phyloP scores from a whole-genome alignment of 257 asterid genomes.

The Solanum tarapatanum region DNA sequence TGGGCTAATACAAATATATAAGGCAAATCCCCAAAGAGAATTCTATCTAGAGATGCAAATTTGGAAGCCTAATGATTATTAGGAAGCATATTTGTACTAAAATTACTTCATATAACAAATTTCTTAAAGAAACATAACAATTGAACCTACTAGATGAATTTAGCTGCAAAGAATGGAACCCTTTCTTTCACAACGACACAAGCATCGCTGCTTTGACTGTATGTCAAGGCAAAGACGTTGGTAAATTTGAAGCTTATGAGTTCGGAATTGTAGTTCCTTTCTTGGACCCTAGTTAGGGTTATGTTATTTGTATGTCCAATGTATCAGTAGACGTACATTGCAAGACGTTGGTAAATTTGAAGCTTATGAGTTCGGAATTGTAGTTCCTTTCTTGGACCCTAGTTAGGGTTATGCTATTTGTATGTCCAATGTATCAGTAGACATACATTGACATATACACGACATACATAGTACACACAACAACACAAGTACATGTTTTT shows the following conservation, averaged over 20 bases:
- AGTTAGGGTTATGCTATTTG: background rate
- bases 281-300: background rate
- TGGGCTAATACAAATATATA: background rate
- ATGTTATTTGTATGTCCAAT: background rate
- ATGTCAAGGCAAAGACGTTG: background rate
- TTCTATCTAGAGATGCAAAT: background rate
- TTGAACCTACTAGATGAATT: too few relatives aligned
- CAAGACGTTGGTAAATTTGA: background rate
- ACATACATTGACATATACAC: background rate
- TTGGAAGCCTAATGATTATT: background rate
- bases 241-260: background rate
- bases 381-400: background rate
- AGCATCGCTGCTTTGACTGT: background rate
- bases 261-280: background rate
- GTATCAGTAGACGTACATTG: background rate
- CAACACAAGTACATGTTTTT: background rate
- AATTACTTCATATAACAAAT: background rate
- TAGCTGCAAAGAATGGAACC: background rate
- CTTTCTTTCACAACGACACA: background rate
- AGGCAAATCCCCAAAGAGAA: background rate
- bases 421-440: background rate
- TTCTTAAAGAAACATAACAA: too few relatives aligned
- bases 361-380: background rate
- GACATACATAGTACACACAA: background rate
- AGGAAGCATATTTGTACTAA: background rate